A percentile compares a stretch with the other conserved stretches of the same genome.
phyloP scores from a whole-genome alignment of 108 stramenopile species.

The Nitzschia sp. region DNA sequence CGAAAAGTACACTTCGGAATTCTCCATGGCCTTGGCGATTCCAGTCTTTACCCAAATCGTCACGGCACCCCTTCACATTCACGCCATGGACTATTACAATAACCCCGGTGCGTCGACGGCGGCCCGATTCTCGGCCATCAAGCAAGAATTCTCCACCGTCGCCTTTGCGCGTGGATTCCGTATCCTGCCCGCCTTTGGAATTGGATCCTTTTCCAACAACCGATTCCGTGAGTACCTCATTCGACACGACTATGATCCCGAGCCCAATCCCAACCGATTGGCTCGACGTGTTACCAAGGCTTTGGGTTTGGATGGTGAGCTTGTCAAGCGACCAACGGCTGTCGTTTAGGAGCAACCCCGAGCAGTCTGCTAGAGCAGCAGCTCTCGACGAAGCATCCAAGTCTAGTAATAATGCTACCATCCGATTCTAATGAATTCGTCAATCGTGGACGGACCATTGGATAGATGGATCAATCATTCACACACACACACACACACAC shows the following conservation, averaged over 20 bases:
- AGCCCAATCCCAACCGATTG: not conserved
- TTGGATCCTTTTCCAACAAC: constrained; percentile 50
- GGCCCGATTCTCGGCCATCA: constrained; percentile 30
- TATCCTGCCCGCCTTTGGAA: constrained; percentile 49
- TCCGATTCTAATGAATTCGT: too few relatives aligned
- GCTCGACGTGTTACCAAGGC: not conserved
- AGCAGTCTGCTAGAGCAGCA: too few relatives aligned
- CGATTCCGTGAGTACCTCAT: constrained; percentile 40
- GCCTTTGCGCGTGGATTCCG: constrained; percentile 44
- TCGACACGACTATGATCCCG: constrained; percentile 29
- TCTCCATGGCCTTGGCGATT: constrained; percentile 35
- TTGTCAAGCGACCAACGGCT: too few relatives aligned
- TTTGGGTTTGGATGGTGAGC: not conserved
- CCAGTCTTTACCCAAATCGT: constrained; percentile 32
- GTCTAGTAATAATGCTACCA: too few relatives aligned
- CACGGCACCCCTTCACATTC: constrained; percentile 45
- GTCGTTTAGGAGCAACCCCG: too few relatives aligned
- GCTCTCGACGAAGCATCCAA: too few relatives aligned
- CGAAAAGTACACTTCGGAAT: constrained; percentile 28
- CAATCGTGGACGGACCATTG: too few relatives aligned
- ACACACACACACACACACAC: too few relatives aligned
- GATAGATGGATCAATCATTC: too few relatives aligned
- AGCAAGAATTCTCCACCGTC: constrained; percentile 31
- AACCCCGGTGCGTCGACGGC: constrained; percentile 25
- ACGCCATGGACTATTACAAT: constrained; percentile 44